Evolutionary conservation across 352 stramenopile genomes (phyloP).

Genomic region (Hyaloperonospora brassicae): DNA sequence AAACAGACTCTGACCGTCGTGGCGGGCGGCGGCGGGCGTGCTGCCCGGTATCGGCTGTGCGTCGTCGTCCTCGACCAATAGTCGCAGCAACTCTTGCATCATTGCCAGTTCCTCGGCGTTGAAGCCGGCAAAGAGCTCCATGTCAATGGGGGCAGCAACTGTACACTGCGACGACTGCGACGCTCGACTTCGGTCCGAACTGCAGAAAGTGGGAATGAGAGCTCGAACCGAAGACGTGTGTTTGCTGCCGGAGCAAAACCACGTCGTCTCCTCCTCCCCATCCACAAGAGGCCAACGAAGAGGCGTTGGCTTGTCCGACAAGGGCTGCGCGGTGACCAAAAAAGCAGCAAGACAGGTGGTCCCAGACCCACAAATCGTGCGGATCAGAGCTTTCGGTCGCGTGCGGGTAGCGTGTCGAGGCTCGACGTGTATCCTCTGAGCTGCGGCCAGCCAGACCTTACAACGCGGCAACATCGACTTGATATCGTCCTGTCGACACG

Average conservation of each 20-base stretch:
- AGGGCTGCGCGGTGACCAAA: conserved; percentile 15
- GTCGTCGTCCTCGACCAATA: conserved; percentile 31
- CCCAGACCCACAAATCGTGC: conserved; percentile 12
- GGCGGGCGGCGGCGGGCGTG: conserved; percentile 2
- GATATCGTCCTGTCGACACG: no score
- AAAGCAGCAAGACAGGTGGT: conserved; percentile 19
- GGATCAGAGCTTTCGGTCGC: conserved; percentile 16
- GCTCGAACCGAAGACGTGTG: background rate
- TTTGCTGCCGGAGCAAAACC: background rate
- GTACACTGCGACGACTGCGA: no score
- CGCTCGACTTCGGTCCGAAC: conserved; percentile 24
- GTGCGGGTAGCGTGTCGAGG: conserved; percentile 9
- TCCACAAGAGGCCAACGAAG: conserved; percentile 18
- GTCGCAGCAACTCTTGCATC: conserved; percentile 32
- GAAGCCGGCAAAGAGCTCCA: conserved; percentile 33
- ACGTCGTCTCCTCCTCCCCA: conserved; percentile 8
- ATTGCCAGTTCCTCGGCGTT: conserved; percentile 34
- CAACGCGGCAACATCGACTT: conserved; percentile 11
- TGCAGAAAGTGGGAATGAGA: conserved; percentile 24
- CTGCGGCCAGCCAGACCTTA: conserved; percentile 10
- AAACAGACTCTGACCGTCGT: conserved; percentile 19
- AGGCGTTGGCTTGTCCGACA: conserved; percentile 9
- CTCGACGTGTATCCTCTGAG: background rate
- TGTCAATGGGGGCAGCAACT: conserved; percentile 2
- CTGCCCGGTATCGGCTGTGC: conserved; percentile 14